A percentile compares a stretch with the other conserved stretches of the same genome.
phyloP scores from a whole-genome alignment of 2,329 filamentous ascomycete genomes.

The Nigrospora osmanthi region DNA sequence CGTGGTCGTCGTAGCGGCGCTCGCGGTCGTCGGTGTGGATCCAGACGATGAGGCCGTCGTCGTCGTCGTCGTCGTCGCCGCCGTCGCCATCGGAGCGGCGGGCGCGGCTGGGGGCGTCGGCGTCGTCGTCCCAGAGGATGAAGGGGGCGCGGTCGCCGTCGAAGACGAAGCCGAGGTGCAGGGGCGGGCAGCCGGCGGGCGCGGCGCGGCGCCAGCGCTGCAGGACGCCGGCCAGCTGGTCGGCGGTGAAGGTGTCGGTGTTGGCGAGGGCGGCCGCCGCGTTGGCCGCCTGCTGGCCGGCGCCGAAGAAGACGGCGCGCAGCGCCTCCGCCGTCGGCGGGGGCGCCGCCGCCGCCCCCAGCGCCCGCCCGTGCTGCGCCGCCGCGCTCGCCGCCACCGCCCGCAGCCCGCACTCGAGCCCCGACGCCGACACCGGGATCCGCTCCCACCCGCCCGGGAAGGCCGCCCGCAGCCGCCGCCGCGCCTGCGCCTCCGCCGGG shows the following conservation, averaged over 20 bases:
- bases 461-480: no score
- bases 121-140: neutral
- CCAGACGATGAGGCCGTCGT: constrained; percentile 1
- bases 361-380: neutral
- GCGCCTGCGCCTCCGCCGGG: no score
- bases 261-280: neutral
- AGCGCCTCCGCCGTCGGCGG: neutral
- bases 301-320: neutral
- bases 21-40: neutral
- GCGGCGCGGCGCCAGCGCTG: neutral
- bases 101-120: no score
- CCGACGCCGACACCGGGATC: no score
- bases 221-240: constrained; percentile 3
- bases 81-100: no score
- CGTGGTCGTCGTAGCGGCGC: neutral
- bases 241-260: constrained; percentile 1
- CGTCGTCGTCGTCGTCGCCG: neutral
- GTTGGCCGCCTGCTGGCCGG: neutral
- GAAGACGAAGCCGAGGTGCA: constrained; percentile 1
- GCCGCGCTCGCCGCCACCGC: no score
- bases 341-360: no score
- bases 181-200: neutral
- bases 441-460: no score
- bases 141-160: neutral
- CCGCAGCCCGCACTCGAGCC: no score